phyloP scores from a whole-genome alignment of 306 rosid genomes.

The Carpinus fangiana region DNA sequence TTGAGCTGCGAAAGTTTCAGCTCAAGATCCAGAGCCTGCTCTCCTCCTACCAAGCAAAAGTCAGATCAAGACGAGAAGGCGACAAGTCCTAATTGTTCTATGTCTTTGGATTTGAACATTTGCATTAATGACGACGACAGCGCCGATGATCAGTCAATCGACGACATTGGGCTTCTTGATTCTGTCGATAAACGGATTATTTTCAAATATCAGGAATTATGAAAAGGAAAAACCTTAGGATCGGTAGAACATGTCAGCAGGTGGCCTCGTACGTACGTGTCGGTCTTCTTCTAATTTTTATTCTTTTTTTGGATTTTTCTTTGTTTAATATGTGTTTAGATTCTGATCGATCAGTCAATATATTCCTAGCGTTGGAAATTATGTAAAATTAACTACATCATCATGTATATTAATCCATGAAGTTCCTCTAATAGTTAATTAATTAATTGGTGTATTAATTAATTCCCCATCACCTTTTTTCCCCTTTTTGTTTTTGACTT shows the following conservation, averaged over 20 bases:
- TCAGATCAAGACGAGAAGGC: constrained; percentile 35
- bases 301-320: constrained; percentile 24
- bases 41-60: constrained; percentile 58
- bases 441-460: not conserved
- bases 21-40: constrained; percentile 82
- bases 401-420: constrained; percentile 40
- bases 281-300: not conserved
- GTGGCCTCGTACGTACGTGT: not conserved
- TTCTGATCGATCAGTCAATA: constrained; percentile 22
- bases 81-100: constrained; percentile 43
- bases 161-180: constrained; percentile 80
- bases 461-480: not conserved
- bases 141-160: constrained; percentile 46
- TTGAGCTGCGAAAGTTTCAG: constrained; percentile 77
- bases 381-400: constrained; percentile 35
- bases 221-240: constrained; percentile 18
- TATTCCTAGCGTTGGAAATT: constrained; percentile 31
- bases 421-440: constrained; percentile 1
- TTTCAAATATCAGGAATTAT: constrained; percentile 71
- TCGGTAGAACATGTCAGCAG: not conserved
- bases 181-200: constrained; percentile 73
- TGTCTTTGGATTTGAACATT: constrained; percentile 86
- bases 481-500: not conserved
- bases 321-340: constrained; percentile 39
- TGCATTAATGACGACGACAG: constrained; percentile 53